phyloP scores from a whole-genome alignment of 768 basidiomycete genomes.

The Xerocomellus dryophilus region DNA sequence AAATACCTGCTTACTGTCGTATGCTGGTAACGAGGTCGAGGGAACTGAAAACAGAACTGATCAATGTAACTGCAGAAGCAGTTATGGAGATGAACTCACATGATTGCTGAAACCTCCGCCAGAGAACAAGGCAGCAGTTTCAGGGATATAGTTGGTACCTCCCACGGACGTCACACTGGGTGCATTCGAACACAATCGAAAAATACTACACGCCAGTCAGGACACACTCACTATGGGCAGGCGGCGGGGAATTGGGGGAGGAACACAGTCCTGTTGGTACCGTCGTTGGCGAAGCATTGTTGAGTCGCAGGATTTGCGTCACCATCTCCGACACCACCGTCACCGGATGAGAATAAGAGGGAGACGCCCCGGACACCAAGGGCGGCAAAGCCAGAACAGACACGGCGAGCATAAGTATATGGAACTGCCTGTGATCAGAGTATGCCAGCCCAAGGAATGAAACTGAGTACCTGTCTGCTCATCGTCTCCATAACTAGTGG shows the following conservation, averaged over 20 bases:
- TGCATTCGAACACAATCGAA: neutral
- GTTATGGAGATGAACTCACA: constrained; percentile 33
- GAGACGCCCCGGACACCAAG: constrained; percentile 70
- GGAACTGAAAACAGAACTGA: constrained; percentile 37
- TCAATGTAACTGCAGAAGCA: constrained; percentile 3
- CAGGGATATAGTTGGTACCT: constrained; percentile 57
- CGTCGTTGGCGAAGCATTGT: constrained; percentile 57
- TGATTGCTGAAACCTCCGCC: constrained; percentile 75
- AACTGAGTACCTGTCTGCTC: constrained; percentile 57
- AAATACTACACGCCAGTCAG: neutral
- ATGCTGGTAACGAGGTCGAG: constrained; percentile 53
- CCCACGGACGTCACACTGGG: constrained; percentile 70
- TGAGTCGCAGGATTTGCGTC: constrained; percentile 50
- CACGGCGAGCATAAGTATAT: constrained; percentile 50
- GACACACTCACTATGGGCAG: constrained; percentile 48
- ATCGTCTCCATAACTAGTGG: constrained; percentile 70
- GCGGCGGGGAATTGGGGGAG: constrained; percentile 58
- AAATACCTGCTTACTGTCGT: constrained; percentile 44
- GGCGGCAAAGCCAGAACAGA: constrained; percentile 60
- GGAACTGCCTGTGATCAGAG: constrained; percentile 44
- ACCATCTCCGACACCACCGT: constrained; percentile 66
- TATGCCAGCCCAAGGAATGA: neutral
- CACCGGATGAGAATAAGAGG: constrained; percentile 63
- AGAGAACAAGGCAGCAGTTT: constrained; percentile 58
- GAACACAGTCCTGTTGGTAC: constrained; percentile 46